phyloP scores from a whole-genome alignment of 495 filamentous ascomycete species.

The Podospora bellae-mahoneyi region DNA sequence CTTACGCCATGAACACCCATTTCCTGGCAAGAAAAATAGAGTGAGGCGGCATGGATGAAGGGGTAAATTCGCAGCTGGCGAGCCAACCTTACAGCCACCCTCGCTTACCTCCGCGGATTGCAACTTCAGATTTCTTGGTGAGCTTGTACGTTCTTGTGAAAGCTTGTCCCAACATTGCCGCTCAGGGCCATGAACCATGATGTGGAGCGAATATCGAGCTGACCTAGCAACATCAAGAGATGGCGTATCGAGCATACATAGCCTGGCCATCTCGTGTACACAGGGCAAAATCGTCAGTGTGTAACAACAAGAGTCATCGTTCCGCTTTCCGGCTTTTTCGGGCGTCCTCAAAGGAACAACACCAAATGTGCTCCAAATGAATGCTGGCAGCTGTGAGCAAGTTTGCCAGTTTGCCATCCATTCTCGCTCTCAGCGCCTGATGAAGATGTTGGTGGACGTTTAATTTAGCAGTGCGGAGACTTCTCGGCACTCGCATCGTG shows the following conservation, averaged over 20 bases:
- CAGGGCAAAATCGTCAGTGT: no score
- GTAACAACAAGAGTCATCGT: no score
- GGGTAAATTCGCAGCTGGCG: slow-evolving; percentile 30
- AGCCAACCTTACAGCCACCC: slow-evolving; percentile 6
- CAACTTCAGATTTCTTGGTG: neutral
- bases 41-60: slow-evolving; percentile 29
- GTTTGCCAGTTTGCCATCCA: neutral
- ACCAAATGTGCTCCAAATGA: no score
- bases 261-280: no score
- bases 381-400: neutral
- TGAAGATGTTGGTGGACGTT: slow-evolving; percentile 7
- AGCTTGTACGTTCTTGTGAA: neutral
- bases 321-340: no score
- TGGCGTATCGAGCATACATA: no score
- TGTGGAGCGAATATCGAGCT: no score
- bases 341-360: no score
- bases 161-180: neutral
- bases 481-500: slow-evolving; percentile 25
- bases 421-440: neutral
- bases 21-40: slow-evolving; percentile 23
- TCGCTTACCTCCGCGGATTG: slow-evolving; percentile 3
- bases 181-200: no score
- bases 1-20: slow-evolving; percentile 28
- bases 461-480: slow-evolving; percentile 23
- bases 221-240: no score